Percentiles rank a stretch among this genome's conserved stretches.
Conservation (phyloP, 495 filamentous ascomycete genomes). For the Hyphodiscus hymeniophilus region DNA sequence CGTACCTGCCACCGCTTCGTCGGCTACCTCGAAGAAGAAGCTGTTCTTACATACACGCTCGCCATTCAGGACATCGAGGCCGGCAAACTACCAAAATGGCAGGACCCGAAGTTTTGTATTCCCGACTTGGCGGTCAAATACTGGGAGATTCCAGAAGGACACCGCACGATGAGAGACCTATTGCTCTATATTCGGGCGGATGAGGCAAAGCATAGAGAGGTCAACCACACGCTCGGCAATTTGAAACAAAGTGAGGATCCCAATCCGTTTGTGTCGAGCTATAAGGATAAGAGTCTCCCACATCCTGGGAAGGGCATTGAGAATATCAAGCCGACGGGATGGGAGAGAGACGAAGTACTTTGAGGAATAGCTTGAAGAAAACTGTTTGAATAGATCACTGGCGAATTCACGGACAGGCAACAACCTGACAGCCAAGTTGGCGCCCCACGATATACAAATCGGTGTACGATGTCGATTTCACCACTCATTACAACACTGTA, state of each 20-base stretch:
- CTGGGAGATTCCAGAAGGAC: constrained; percentile 86
- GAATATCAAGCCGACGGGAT: constrained; percentile 60
- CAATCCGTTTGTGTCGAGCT: constrained; percentile 79
- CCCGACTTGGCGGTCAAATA: constrained; percentile 85
- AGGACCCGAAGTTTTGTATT: constrained; percentile 49
- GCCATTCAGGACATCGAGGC: constrained; percentile 78
- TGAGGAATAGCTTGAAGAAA: constrained; percentile 26
- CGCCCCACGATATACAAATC: too few relatives aligned
- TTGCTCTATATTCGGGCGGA: constrained; percentile 86
- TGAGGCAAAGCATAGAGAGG: constrained; percentile 94
- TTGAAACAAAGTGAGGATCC: constrained; percentile 74
- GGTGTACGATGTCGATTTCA: too few relatives aligned
- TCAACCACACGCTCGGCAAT: constrained; percentile 91
- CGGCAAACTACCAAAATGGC: constrained; percentile 77
- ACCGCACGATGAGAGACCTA: constrained; percentile 76
- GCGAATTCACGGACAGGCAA: too few relatives aligned
- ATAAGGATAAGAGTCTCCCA: constrained; percentile 53
- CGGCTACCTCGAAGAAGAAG: constrained; percentile 94
- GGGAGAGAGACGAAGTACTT: constrained; percentile 77
- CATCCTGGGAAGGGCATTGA: constrained; percentile 66
- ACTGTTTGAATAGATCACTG: too few relatives aligned
- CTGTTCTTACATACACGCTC: constrained; percentile 88
- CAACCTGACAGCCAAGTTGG: too few relatives aligned
- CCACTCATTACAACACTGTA: too few relatives aligned
- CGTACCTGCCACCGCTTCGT: constrained; percentile 92